Evolutionary conservation across 805 yeast species (phyloP), one percentile per base, ranked within the genome.

Genomic region (Wickerhamomyces subpelliculosus): DNA sequence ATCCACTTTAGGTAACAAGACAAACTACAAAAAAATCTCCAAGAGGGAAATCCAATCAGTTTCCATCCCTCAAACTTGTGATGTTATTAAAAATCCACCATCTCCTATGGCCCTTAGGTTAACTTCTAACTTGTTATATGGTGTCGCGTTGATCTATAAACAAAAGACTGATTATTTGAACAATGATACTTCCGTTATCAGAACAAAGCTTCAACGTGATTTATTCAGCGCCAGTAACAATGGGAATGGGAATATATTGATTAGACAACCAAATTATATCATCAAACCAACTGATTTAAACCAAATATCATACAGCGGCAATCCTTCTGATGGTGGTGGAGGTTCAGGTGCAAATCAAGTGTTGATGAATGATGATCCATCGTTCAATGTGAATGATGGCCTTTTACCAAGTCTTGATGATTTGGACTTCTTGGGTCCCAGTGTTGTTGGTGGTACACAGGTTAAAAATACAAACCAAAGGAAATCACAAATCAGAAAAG

Each of bases 101-200:
- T 20, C 13, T 19, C 38, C 53, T 12, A 32, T 52, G 32, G 51
- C 56, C 1, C 40, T 61, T 2, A 45, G 73, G 23, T 44, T 65
- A 12, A 53, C 63, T 0, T 69, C 76, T 0, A 67, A 54, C 34
- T 46, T 73, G 8, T 49, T 73, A 26, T 62, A 70, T 42, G 79
- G 79, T 1, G 58, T 72, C 5, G 58, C 75, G 1, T 40, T 73
- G 27, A 54, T 68, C 28, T 70, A 69, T 49, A 71, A 64, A 40
- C 68, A 70, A 21, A 73, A 78, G 49, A 65, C 72, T 0, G 67
- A 66, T 4, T 68, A 67, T 45, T 65, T 71, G 44, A 64, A 62
- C 44, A 49, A 36, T 24, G 59, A 55, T 36, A 40, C 52, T 0
- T 41, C 45, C 11, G 17, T 39, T 9, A 41, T 51, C 8, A 47